Evolutionary conservation across 805 yeast species (phyloP), one percentile per base, ranked within the genome.

Genomic region (Kluyveromyces aestuarii): DNA sequence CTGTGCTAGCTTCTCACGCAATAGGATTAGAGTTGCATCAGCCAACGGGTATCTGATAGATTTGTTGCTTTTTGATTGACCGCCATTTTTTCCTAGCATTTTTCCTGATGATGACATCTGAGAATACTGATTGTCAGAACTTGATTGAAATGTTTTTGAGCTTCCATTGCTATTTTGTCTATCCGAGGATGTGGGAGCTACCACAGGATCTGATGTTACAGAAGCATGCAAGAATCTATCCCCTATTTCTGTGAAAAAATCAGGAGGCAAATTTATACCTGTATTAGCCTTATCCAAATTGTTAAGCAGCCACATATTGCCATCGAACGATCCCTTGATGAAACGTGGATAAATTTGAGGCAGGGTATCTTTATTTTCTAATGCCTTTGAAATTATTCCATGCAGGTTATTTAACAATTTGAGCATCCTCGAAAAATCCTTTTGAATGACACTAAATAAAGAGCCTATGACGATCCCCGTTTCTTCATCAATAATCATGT

Each of bases 271-370:
- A 17, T 17, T 38, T n/a, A 38, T 38, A 17, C 25, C 25, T 11
- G 44, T 8, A n/a, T n/a, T 18, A 21, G 33, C 6, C 4, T 14
- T 2, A 21, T 41, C 17, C 9, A 17, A 30, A n/a, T 14, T 25
- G 8, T 21, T 25, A 33, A 10, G 27, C 2, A 27, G 35, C 83
- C 89, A 84, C 51, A 82, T 81, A n/a, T 90, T 91, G 16, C 89
- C 91, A 55, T 81, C 81, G 61, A 81, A 84, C 48, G 76, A 79
- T 27, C 80, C 80, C 40, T 75, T 72, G 17, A 85, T 65, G 56
- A 84, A 82, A 50, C 93, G 71, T 8, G 93, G 89, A 53, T 81
- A 78, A 2, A 81, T 67, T 59, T 83, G 84, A 0, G 91, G 93
- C 36, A 82, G 50, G 35, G 54, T 54, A 43, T 53, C 55, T 37